Conservation (phyloP, 352 stramenopile genomes). For the Thraustochytrium sp. region DNA sequence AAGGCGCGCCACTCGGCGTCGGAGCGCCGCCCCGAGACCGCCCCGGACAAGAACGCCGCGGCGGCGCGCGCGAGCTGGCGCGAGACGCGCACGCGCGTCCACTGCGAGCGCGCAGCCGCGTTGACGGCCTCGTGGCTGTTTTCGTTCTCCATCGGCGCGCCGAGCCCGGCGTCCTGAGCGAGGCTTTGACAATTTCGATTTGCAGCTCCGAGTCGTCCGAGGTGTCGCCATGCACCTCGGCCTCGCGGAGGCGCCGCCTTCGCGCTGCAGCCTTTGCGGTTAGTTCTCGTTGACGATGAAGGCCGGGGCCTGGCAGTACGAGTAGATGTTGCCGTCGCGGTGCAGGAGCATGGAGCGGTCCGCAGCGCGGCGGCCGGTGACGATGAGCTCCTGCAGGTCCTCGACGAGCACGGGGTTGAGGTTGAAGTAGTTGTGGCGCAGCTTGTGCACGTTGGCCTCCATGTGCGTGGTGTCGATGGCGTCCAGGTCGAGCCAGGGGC, state of each 20-base stretch:
- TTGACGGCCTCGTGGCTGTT: not conserved
- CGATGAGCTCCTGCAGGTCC: constrained; percentile 53
- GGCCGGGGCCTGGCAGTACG: constrained; percentile 52
- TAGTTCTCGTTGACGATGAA: constrained; percentile 49
- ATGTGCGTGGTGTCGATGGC: constrained; percentile 78
- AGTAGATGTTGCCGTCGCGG: constrained; percentile 52
- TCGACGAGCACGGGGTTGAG: constrained; percentile 68
- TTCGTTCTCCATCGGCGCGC: not conserved
- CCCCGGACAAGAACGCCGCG: not conserved
- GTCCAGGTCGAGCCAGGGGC: constrained; percentile 68
- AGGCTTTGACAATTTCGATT: no score
- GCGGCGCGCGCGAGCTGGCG: not conserved
- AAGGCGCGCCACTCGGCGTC: not conserved
- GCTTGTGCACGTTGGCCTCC: constrained; percentile 71
- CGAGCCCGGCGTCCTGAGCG: not conserved
- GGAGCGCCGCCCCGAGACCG: not conserved
- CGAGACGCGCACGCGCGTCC: not conserved
- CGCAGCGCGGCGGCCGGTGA: constrained; percentile 49
- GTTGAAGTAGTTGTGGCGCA: constrained; percentile 76
- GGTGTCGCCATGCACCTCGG: no score
- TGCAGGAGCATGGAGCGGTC: constrained; percentile 50
- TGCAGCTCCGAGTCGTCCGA: no score
- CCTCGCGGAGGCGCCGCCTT: not conserved
- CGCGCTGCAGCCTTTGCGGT: not conserved
- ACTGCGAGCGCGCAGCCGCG: not conserved